Base-by-base conservation (phyloP, 1,284 basidiomycete species). In the Cystobasidium slooffiae region DNA sequence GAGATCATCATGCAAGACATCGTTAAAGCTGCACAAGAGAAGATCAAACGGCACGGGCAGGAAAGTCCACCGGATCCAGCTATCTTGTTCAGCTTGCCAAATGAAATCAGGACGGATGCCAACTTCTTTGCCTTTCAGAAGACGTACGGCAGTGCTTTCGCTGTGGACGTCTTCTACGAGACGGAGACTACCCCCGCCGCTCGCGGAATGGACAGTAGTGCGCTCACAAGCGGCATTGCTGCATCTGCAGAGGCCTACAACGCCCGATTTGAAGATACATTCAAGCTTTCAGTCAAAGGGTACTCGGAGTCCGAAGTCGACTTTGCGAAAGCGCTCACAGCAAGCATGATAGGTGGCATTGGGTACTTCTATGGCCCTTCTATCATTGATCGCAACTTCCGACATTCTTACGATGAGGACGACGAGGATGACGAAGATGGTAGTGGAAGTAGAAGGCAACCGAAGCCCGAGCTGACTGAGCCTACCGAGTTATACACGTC, bases 341-440 rank as follows among this genome's bases (percentile, higher is more conserved):
- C 94, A 0, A 96, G 93, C 81, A 86, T 97, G 56, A 83, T 96
- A 14, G 94, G 92, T 65, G 94, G 94, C 49, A 89, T 97, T 59
- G 94, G 95, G 12, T 97, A 95, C 83, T 97, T 94, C 82, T 91
- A 94, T 78, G 94, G 94, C n/a, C 88, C 86, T 3, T 93, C 92
- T 0, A 90, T 97, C 76, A 88, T 96, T 18, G 91, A 97, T 81
- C 86, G 88, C 56, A 88, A 88, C 43, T 93, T 93, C 80, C 87
- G 89, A 12, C 91, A 91, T 78, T 92, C 95, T 79, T 93, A 93
- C 89, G 93, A 96, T 79, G 81, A 80, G 37, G 88, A 92, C 77
- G 91, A 90, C 10, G 90, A 91, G 58, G 88, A 88, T 16, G 82
- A 83, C 20, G 82, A 66, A 12, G 70, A 73, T 20, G 63, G 52